These are phyloP conservation scores for Backusella psychrophila DNA, from an alignment of 192 early-diverging fungal genomes.

Conservation along the genomic window DNA sequence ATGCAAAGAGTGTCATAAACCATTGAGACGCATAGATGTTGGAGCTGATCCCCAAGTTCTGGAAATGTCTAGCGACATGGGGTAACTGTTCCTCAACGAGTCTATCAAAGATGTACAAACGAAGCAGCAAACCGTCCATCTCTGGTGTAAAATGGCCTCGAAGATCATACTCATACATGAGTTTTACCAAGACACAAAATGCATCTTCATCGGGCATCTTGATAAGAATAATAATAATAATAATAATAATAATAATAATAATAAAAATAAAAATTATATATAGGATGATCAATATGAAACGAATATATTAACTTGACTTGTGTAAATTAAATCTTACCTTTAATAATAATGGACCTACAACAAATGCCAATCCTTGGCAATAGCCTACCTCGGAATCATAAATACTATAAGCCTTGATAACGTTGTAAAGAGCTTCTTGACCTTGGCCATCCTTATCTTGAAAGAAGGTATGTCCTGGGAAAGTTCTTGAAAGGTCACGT, in stretches of 20 bases:
- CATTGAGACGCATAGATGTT: constrained; percentile 99
- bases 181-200: constrained; percentile 86
- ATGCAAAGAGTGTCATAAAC: constrained; percentile 99
- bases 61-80: constrained; percentile 71
- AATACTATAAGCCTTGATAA: constrained; percentile 88
- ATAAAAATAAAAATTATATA: background rate
- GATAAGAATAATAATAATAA: background rate
- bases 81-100: constrained; percentile 84
- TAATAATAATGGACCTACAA: constrained; percentile 88
- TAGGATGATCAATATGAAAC: background rate
- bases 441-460: constrained; percentile 76
- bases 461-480: constrained; percentile 88
- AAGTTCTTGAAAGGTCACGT: constrained; percentile 90
- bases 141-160: constrained; percentile 88
- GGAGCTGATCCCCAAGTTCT: constrained; percentile 76
- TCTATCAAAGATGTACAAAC: constrained; percentile 88
- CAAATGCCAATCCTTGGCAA: constrained; percentile 97
- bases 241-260: background rate
- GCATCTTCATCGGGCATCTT: constrained; percentile 98
- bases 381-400: constrained; percentile 96
- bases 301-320: background rate
- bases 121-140: constrained; percentile 89
- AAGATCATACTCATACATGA: constrained; percentile 89
- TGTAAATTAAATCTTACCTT: constrained; percentile 57
- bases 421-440: constrained; percentile 88